A percentile compares a stretch with the other conserved stretches of the same genome.
Evolutionary conservation across 768 basidiomycete genomes (phyloP).

Genomic region (Lentinula aciculospora): DNA sequence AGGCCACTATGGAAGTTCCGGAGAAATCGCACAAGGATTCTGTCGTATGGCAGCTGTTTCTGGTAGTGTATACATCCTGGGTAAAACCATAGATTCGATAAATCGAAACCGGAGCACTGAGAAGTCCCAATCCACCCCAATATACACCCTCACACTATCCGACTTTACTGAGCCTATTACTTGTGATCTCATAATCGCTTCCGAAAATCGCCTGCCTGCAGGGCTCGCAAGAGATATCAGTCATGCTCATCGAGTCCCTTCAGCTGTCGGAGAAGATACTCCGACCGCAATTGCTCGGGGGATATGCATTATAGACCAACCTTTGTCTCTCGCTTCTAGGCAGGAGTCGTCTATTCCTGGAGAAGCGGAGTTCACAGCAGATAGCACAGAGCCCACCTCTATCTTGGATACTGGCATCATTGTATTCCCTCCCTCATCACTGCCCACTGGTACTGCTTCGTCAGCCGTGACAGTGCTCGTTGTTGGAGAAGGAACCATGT

Average conservation of each 20-base stretch:
- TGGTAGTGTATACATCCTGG: slow-evolving; percentile 70
- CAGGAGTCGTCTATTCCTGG: slow-evolving; percentile 15
- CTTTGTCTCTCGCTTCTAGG: slow-evolving; percentile 21
- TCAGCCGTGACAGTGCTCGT: slow-evolving; percentile 58
- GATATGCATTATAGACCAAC: slow-evolving; percentile 43
- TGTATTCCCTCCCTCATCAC: slow-evolving; percentile 67
- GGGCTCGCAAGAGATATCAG: neutral
- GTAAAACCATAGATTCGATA: slow-evolving; percentile 35
- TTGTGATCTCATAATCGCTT: slow-evolving; percentile 51
- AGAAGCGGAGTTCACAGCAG: neutral
- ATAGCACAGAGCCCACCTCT: slow-evolving; percentile 8
- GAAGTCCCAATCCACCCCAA: neutral
- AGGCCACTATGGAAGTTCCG: slow-evolving; percentile 92
- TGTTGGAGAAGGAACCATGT: slow-evolving; percentile 69
- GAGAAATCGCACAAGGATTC: slow-evolving; percentile 91
- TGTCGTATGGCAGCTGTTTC: slow-evolving; percentile 82
- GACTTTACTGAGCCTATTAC: slow-evolving; percentile 56
- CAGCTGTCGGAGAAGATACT: neutral
- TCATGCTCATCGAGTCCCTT: neutral
- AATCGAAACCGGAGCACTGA: neutral
- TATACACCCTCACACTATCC: slow-evolving; percentile 46
- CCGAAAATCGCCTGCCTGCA: slow-evolving; percentile 16
- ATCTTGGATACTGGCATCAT: slow-evolving; percentile 57
- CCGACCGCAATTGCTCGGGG: slow-evolving; percentile 33
- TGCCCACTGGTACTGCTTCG: slow-evolving; percentile 39